These are phyloP conservation scores for Allium fistulosum DNA, from an alignment of 106 monocot genomes.

Conservation along the genomic window DNA sequence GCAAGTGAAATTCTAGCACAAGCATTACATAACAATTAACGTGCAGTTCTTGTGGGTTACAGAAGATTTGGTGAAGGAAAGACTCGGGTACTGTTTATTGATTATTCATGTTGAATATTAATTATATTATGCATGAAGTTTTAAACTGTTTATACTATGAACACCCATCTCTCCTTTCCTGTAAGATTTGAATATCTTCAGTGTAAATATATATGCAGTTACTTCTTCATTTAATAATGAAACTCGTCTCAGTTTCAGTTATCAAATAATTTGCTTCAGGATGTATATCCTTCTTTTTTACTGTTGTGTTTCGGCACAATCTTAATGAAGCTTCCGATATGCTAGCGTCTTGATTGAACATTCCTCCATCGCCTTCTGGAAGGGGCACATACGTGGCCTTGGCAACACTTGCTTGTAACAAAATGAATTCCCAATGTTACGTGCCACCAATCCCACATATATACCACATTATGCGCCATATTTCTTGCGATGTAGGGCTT, in stretches of 20 bases:
- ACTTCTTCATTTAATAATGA: neutral
- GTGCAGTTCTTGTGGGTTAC: constrained; percentile 86
- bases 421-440: too few species aligned
- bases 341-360: too few species aligned
- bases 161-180: neutral
- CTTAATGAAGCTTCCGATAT: too few species aligned
- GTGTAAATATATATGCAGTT: neutral
- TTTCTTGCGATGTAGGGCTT: too few species aligned
- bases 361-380: too few species aligned
- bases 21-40: constrained; percentile 90
- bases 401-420: too few species aligned
- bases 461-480: too few species aligned
- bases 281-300: too few species aligned
- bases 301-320: too few species aligned
- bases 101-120: neutral
- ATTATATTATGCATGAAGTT: neutral
- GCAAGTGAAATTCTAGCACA: constrained; percentile 97
- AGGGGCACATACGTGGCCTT: too few species aligned
- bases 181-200: neutral
- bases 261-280: too few species aligned
- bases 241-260: neutral
- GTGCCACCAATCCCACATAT: too few species aligned
- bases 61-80: constrained; percentile 93
- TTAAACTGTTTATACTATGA: neutral
- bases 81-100: constrained; percentile 56